These are phyloP conservation scores for Ganoderma lingzhi DNA, from an alignment of 1,284 basidiomycete species.

Conservation along the genomic window DNA sequence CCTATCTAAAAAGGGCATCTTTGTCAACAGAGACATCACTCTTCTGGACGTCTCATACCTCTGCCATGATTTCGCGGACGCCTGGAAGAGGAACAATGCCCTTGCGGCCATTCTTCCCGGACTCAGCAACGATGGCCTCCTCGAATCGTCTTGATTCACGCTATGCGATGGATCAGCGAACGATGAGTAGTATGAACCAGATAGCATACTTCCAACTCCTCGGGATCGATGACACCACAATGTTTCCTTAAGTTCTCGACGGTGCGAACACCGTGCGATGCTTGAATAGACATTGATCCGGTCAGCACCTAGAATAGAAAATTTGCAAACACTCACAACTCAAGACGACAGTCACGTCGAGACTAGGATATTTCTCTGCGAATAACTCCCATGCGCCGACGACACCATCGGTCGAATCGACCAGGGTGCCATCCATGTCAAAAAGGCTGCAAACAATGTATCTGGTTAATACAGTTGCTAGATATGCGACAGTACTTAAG, in stretches of 20 bases:
- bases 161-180: conserved; percentile 46
- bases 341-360: conserved; percentile 69
- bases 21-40: not conserved
- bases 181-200: conserved; percentile 55
- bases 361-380: conserved; percentile 64
- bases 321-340: conserved; percentile 53
- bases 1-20: conserved; percentile 49
- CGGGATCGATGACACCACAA: conserved; percentile 75
- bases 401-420: conserved; percentile 78
- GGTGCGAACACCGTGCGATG: conserved; percentile 83
- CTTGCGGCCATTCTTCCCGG: conserved; percentile 56
- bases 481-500: conserved; percentile 1
- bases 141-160: conserved; percentile 74
- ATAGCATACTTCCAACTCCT: conserved; percentile 65
- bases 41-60: conserved; percentile 44
- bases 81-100: conserved; percentile 75
- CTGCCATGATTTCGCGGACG: conserved; percentile 58
- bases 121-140: conserved; percentile 66
- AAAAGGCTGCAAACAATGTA: conserved; percentile 57
- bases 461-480: conserved; percentile 15
- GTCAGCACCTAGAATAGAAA: conserved; percentile 15
- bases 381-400: conserved; percentile 80
- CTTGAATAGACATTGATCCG: conserved; percentile 47
- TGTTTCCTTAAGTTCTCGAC: conserved; percentile 78
- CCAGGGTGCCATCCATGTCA: conserved; percentile 83